Evolutionary conservation across 2,329 filamentous ascomycete genomes (phyloP).

Genomic region (Cordyceps militaris): DNA sequence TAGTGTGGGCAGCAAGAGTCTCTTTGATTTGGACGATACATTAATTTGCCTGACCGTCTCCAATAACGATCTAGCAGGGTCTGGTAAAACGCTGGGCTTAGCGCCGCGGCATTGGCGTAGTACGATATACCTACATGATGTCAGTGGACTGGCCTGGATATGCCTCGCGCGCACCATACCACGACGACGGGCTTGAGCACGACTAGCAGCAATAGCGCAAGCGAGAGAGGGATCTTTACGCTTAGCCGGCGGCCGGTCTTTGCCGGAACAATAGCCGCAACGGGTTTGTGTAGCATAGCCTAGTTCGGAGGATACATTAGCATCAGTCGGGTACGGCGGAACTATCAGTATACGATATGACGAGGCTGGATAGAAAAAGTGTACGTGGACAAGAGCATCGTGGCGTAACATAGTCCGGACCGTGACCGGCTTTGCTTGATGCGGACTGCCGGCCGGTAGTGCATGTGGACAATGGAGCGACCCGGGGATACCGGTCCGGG

Average conservation of each 20-base stretch:
- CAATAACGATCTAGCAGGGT: conserved; percentile 66
- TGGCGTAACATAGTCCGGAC: background rate
- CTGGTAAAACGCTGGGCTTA: conserved; percentile 65
- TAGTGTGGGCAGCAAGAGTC: conserved; percentile 90
- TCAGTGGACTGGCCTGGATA: background rate
- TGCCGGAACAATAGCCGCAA: conserved; percentile 47
- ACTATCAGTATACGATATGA: background rate
- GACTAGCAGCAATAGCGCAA: background rate
- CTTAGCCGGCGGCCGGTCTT: conserved; percentile 44
- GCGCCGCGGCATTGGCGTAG: conserved; percentile 54
- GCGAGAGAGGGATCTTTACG: conserved; percentile 22
- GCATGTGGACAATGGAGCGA: background rate
- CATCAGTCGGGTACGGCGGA: no score
- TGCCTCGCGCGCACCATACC: background rate
- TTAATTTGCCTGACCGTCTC: conserved; percentile 63
- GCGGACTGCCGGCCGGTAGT: background rate
- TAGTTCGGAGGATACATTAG: conserved; percentile 18
- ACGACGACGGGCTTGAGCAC: background rate
- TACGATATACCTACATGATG: conserved; percentile 58
- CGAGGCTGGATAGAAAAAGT: background rate
- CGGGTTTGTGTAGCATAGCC: conserved; percentile 46
- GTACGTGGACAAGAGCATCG: background rate
- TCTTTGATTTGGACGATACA: conserved; percentile 73
- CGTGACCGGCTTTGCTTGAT: background rate
- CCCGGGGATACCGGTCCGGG: background rate